Base-by-base conservation (phyloP, 2,329 filamentous ascomycete genomes). In the Cadophora sp. region DNA sequence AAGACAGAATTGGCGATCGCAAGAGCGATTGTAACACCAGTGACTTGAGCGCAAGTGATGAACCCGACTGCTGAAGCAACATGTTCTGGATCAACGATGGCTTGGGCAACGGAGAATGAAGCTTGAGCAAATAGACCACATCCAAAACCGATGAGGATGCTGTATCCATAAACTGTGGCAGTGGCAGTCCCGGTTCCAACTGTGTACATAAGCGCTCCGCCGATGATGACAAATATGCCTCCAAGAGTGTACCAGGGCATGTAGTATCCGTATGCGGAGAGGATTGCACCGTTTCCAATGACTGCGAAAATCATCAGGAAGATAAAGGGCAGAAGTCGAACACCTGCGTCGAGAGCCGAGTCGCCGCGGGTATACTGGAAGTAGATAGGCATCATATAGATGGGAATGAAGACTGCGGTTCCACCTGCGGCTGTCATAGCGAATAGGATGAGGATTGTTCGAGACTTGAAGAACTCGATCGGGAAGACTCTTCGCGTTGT, bases 331-430 rank as follows among this genome's bases (percentile, higher is more conserved):
- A 81, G 72, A 18, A 80, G 75, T 8, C 79, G 73, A 18, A 81
- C 76, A 47, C 77, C 76, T 13, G 78, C 74, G 64, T 80, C 86
- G 16, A 85, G 81, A 7, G 82, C 82, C 1, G 80, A 78, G 30
- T 84, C 77, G 47, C 80, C 80, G 13, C 81, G 79, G 41, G 85
- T 82, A 65, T 84, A 84, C 60, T 84, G 82, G 61, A 84, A 84
- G 71, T 82, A 81, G 66, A 86, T 83, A 33, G 85, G 81, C 58
- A 83, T 78, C 60, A 81, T 79, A 30, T 74, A 74, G 64, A 74
- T 71, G 1, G 70, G 69, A 24, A 75, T 65, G 53, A 75, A 73
- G 47, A 72, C 66, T 7, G 71, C 72, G 1, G 72, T 71, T 14
- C 71, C 72, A 6, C 70, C 72, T 1, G 64, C 51, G 9, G 75